Percentiles rank a stretch among this genome's conserved stretches.
Evolutionary conservation across 495 filamentous ascomycete genomes (phyloP).

Genomic region (Eremomyces bilateralis): DNA sequence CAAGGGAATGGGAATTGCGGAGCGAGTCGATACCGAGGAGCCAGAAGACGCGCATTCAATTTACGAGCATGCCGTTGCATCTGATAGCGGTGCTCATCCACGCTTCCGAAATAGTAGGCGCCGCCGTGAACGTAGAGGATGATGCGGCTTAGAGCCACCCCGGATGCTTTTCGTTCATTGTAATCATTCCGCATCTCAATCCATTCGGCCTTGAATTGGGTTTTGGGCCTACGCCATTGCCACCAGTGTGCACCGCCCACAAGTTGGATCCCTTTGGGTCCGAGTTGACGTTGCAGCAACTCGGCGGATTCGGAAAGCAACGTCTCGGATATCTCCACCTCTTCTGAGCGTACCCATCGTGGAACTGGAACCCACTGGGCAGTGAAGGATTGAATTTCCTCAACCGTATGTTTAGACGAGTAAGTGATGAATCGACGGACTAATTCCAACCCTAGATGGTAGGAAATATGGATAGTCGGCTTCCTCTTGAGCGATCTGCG

Average conservation of each 20-base stretch:
- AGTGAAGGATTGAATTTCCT: conserved; percentile 81
- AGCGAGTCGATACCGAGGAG: conserved; percentile 69
- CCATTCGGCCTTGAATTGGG: conserved; percentile 64
- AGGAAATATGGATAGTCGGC: conserved; percentile 71
- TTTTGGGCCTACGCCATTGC: conserved; percentile 58
- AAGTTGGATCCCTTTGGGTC: conserved; percentile 43
- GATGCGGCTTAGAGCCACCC: conserved; percentile 40
- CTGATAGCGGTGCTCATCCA: conserved; percentile 90
- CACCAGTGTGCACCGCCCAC: conserved; percentile 80
- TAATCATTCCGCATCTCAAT: conserved; percentile 83
- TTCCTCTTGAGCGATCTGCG: conserved; percentile 51
- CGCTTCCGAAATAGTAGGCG: conserved; percentile 70
- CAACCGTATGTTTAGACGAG: conserved; percentile 69
- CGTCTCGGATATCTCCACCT: conserved; percentile 42
- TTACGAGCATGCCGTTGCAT: conserved; percentile 90
- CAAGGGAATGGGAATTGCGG: conserved; percentile 94
- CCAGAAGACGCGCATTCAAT: conserved; percentile 69
- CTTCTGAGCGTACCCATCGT: conserved; percentile 63
- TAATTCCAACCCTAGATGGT: conserved; percentile 80
- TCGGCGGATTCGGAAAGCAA: conserved; percentile 38
- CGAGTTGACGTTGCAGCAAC: conserved; percentile 45
- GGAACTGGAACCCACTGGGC: conserved; percentile 75
- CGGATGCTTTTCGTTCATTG: conserved; percentile 37
- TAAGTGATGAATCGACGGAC: conserved; percentile 66
- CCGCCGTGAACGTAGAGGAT: conserved; percentile 90